These are phyloP conservation scores for Pichia manshurica DNA, from an alignment of 805 yeast genomes.

Conservation along the genomic window DNA sequence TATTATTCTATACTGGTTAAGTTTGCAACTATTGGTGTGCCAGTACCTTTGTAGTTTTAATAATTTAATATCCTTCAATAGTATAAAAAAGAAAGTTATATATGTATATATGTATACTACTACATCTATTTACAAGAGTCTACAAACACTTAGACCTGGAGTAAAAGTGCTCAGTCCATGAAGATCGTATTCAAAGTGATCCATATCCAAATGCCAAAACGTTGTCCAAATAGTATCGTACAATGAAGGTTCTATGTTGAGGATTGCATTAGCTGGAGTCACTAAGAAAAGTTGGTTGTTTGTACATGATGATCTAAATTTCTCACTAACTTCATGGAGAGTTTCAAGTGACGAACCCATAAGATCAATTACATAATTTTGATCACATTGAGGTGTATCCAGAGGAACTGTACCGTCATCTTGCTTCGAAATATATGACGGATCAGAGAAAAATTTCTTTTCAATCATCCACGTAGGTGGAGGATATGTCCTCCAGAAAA, in stretches of 20 bases:
- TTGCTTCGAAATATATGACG: not conserved
- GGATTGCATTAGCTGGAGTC: conserved; percentile 27
- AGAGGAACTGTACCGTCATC: conserved; percentile 21
- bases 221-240: conserved; percentile 31
- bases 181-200: conserved; percentile 57
- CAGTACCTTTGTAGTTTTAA: not conserved
- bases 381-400: not conserved
- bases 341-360: conserved; percentile 34
- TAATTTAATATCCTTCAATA: too few relatives aligned
- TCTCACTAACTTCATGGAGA: not conserved
- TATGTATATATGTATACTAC: not conserved
- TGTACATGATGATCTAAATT: not conserved
- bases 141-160: conserved; percentile 64
- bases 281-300: conserved; percentile 17
- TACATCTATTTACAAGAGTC: conserved; percentile 9
- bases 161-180: conserved; percentile 36
- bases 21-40: not conserved
- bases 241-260: not conserved
- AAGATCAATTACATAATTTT: conserved; percentile 26
- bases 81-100: not conserved
- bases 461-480: conserved; percentile 80
- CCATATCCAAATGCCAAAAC: conserved; percentile 58
- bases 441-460: not conserved
- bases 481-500: conserved; percentile 94
- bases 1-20: not conserved